These are phyloP conservation scores for Talaromyces sp. DNA, from an alignment of 2,329 filamentous ascomycete genomes.

Conservation along the genomic window DNA sequence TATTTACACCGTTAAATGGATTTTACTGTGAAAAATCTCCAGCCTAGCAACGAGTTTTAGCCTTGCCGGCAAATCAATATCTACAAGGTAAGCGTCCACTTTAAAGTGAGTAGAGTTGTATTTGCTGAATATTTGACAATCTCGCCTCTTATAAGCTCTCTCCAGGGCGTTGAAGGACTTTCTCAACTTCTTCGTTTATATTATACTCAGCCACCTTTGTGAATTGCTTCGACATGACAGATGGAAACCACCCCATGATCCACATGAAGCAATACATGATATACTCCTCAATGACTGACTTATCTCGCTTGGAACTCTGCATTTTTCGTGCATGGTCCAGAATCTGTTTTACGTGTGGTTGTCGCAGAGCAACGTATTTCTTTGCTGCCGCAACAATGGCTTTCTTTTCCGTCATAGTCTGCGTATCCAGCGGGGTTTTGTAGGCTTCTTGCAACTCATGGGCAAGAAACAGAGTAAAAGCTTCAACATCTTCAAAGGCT, in stretches of 20 bases:
- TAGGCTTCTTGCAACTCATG: conserved; percentile 23
- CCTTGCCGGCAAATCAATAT: not conserved
- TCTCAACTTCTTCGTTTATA: conserved; percentile 20
- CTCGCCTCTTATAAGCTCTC: not conserved
- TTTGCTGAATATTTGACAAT: not conserved
- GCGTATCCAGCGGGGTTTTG: not conserved
- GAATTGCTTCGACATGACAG: conserved; percentile 15
- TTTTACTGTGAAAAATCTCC: not conserved
- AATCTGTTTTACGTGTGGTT: conserved; percentile 31
- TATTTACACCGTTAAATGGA: not conserved
- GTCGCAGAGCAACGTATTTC: conserved; percentile 30
- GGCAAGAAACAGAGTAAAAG: conserved; percentile 39
- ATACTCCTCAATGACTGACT: conserved; percentile 31
- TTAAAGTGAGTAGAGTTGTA: not conserved
- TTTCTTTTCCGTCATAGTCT: conserved; percentile 14
- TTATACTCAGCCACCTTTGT: conserved; percentile 22
- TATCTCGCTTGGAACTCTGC: conserved; percentile 31
- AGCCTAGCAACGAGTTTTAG: not conserved
- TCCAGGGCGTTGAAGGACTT: conserved; percentile 2
- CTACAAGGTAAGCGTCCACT: not conserved
- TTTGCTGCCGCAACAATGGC: conserved; percentile 24
- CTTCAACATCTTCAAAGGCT: conserved; percentile 53
- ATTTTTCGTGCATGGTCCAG: conserved; percentile 26
- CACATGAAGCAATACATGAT: conserved; percentile 36
- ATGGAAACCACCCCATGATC: conserved; percentile 29